These are phyloP conservation scores for Zostera marina DNA, from an alignment of 116 monocot species.

Conservation along the genomic window DNA sequence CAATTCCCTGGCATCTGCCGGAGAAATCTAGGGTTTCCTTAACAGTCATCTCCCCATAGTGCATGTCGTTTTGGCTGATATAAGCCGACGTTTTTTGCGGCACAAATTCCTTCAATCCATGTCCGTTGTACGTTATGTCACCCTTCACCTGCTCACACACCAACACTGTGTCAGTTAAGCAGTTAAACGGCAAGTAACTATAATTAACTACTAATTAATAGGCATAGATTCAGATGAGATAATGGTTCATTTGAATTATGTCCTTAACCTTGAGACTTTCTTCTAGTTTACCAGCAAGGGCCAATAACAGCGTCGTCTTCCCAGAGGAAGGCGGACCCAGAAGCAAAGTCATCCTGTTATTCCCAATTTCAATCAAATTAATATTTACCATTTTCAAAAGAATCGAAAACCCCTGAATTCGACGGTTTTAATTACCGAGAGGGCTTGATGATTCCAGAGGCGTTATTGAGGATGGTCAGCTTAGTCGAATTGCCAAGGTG, in stretches of 20 bases:
- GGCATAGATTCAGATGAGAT: no score
- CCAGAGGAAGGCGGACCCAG: slow-evolving; percentile 71
- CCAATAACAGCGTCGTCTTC: slow-evolving; percentile 54
- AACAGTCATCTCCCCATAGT: slow-evolving; percentile 15
- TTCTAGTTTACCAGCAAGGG: slow-evolving; percentile 52
- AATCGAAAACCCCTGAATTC: background rate
- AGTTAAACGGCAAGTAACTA: background rate
- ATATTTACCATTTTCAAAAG: background rate
- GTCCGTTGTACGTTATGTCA: slow-evolving; percentile 19
- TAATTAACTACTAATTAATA: background rate
- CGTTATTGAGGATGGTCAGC: slow-evolving; percentile 47
- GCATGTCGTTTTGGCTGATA: slow-evolving; percentile 22
- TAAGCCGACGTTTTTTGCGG: slow-evolving; percentile 21
- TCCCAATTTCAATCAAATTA: background rate
- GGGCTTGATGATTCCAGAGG: slow-evolving; percentile 51
- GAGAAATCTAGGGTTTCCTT: slow-evolving; percentile 14
- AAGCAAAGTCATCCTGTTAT: slow-evolving; percentile 59
- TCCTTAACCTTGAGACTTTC: slow-evolving; percentile 35
- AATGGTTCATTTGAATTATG: no score
- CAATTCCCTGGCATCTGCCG: slow-evolving; percentile 9
- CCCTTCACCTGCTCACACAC: slow-evolving; percentile 33
- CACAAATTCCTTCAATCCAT: slow-evolving; percentile 12
- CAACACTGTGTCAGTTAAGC: background rate
- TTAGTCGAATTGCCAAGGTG: slow-evolving; percentile 12
- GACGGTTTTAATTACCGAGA: slow-evolving; percentile 21